A percentile compares a stretch with the other conserved stretches of the same genome.
Evolutionary conservation across 2,329 filamentous ascomycete species (phyloP).

Genomic region (Cordyceps farinosa): DNA sequence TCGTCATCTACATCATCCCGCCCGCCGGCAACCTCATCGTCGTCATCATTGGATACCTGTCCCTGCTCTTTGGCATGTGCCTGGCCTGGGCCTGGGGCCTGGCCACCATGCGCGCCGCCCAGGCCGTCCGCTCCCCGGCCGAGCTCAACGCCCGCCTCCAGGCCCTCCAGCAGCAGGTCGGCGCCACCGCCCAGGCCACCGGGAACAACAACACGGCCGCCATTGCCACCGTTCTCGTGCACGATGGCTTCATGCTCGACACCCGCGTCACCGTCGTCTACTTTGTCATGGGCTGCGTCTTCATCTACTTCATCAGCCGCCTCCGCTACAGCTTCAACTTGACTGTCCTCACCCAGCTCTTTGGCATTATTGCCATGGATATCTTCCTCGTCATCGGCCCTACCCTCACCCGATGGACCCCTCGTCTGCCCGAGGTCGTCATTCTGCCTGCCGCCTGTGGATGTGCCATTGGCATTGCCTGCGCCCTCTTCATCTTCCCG

Average conservation of each 20-base stretch:
- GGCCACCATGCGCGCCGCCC: constrained; percentile 45
- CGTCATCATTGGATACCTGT: constrained; percentile 39
- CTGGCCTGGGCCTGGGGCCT: constrained; percentile 49
- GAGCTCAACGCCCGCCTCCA: constrained; percentile 34
- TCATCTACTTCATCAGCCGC: constrained; percentile 43
- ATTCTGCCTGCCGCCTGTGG: constrained; percentile 45
- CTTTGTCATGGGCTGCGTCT: constrained; percentile 37
- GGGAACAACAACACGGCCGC: constrained; percentile 21
- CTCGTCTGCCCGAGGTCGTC: constrained; percentile 36
- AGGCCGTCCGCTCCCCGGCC: constrained; percentile 37
- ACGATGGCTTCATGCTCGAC: constrained; percentile 46
- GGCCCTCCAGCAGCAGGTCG: constrained; percentile 35
- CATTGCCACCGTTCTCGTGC: constrained; percentile 32
- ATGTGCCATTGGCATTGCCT: constrained; percentile 41
- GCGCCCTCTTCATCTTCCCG: constrained; percentile 45
- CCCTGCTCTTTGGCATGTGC: constrained; percentile 44
- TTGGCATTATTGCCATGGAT: constrained; percentile 45
- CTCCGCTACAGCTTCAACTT: constrained; percentile 44
- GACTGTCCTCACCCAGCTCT: constrained; percentile 41
- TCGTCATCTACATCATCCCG: constrained; percentile 43
- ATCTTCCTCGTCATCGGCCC: constrained; percentile 44
- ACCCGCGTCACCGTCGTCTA: constrained; percentile 39
- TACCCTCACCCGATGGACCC: constrained; percentile 37
- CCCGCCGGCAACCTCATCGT: constrained; percentile 44
- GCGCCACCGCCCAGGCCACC: constrained; percentile 28